Base-by-base conservation (phyloP, 202 grass and related monocot genomes). In the Alloteropsis angusta region DNA sequence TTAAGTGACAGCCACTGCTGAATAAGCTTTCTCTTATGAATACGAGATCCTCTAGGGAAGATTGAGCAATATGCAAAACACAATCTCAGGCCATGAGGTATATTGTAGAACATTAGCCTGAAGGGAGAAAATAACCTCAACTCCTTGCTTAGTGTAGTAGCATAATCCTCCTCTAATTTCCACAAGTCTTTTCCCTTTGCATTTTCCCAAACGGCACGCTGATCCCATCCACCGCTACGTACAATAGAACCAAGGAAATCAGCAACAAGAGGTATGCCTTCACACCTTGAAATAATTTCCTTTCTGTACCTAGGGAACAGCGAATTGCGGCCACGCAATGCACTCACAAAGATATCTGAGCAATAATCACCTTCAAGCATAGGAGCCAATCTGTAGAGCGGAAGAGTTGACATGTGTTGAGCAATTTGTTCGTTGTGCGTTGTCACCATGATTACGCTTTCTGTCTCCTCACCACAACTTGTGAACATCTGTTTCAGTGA, bases 31-130 rank as follows among this genome's bases (percentile, higher is more conserved):
- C 83, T 54, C 82, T 88, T 92, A 17, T 68, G 34, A 35, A 92
- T 82, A 6, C 38, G 8, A 78, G 26, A 62, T 21, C 86, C 82
- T 88, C 88, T 84, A 72, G 86, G 86, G 45, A 88, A 85, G 64
- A 92, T 88, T 65, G 89, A 92, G 65, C 89, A 88, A 66, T 88
- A 88, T 26, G 71, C 49, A 41, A 92, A 86, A 39, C 89, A 92
- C 60, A 79, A 58, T 65, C 87, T 88, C 78, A 83, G 66, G 19
- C 61, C 62, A 63, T 84, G 68, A 16, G 90, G 80, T 83, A 92
- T 76, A 62, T 68, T 60, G 57, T 86, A 80, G 68, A 87, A 93
- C 77, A 86, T 74, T 86, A 72, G 49, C 65, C 84, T 87, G 35
- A 90, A 81, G 6, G 90, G 66, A 72, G 58, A 38, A 79, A 90